Percentiles rank a stretch among this genome's conserved stretches.
Evolutionary conservation across 345 rosid genomes (phyloP).

Genomic region (Noccaea bulbosa): DNA sequence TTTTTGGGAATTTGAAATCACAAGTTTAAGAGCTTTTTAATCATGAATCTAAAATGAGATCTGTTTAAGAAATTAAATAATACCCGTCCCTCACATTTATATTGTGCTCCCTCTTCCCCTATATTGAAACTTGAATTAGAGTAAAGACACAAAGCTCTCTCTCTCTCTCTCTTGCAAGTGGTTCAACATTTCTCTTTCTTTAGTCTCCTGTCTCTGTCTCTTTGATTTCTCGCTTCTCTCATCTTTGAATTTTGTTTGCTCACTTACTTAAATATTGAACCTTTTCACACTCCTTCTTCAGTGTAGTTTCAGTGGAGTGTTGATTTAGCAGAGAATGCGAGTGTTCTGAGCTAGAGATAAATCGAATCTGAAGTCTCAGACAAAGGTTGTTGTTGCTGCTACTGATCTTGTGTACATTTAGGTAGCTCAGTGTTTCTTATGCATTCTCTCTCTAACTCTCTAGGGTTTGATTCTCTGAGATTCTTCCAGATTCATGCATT

Average conservation of each 20-base stretch:
- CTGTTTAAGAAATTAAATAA: slow-evolving; percentile 27
- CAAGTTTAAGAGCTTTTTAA: neutral
- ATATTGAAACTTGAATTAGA: slow-evolving; percentile 13
- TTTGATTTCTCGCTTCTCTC: slow-evolving; percentile 15
- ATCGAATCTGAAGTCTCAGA: slow-evolving; percentile 15
- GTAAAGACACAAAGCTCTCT: slow-evolving; percentile 18
- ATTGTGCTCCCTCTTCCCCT: slow-evolving; percentile 30
- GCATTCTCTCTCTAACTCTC: slow-evolving; percentile 3
- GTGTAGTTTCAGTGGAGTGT: slow-evolving; percentile 39
- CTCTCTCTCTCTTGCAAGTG: slow-evolving; percentile 23
- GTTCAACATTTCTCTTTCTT: slow-evolving; percentile 23
- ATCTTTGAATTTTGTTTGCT: slow-evolving; percentile 18
- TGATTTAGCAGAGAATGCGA: slow-evolving; percentile 8
- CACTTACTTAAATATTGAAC: slow-evolving; percentile 13
- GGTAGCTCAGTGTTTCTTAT: slow-evolving; percentile 10
- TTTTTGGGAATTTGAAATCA: slow-evolving; percentile 27
- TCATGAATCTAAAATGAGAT: slow-evolving; percentile 38
- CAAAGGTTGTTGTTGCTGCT: neutral
- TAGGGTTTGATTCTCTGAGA: slow-evolving; percentile 34
- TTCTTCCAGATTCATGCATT: slow-evolving; percentile 36
- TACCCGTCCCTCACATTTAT: slow-evolving; percentile 34
- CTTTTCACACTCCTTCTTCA: slow-evolving; percentile 31
- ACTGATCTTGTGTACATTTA: slow-evolving; percentile 17
- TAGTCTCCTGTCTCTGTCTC: slow-evolving; percentile 26
- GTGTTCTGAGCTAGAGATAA: slow-evolving; percentile 9